These are phyloP conservation scores for Amesomyces nigricolor DNA, from an alignment of 2,329 filamentous ascomycete species.

Conservation along the genomic window DNA sequence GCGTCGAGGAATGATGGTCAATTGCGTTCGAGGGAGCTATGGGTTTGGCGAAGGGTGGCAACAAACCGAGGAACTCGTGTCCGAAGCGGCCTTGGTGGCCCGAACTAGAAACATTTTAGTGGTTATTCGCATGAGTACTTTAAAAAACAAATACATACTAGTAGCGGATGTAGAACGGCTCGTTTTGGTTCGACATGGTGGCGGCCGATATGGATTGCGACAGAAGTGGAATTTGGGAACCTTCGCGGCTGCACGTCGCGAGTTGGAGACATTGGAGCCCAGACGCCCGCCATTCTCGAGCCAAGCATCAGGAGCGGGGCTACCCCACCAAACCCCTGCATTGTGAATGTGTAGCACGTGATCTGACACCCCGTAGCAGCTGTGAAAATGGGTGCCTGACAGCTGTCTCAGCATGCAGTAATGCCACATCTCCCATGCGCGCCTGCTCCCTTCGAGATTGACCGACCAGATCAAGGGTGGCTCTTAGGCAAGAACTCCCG, in stretches of 20 bases:
- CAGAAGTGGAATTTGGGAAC: slow-evolving; percentile 16
- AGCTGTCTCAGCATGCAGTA: slow-evolving; percentile 19
- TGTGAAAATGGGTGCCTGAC: slow-evolving; percentile 4
- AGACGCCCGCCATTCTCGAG: neutral
- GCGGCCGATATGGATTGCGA: slow-evolving; percentile 45
- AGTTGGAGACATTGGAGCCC: slow-evolving; percentile 4
- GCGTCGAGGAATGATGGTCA: neutral
- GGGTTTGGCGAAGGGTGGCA: neutral
- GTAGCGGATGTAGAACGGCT: slow-evolving; percentile 93
- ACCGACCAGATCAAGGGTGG: slow-evolving; percentile 21
- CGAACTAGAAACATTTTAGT: slow-evolving; percentile 55
- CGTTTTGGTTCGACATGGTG: slow-evolving; percentile 61
- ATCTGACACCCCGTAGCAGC: slow-evolving; percentile 15
- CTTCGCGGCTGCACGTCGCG: slow-evolving; percentile 14
- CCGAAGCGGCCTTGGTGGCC: slow-evolving; percentile 96
- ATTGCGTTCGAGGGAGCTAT: neutral
- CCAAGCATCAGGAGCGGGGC: slow-evolving; percentile 20
- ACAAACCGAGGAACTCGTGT: slow-evolving; percentile 89
- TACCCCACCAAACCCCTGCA: slow-evolving; percentile 19
- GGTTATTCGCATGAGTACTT: neutral
- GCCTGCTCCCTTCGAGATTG: slow-evolving; percentile 18
- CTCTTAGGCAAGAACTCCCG: slow-evolving; percentile 11
- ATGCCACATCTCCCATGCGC: slow-evolving; percentile 28
- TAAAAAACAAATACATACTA: slow-evolving; percentile 59
- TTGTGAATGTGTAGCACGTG: slow-evolving; percentile 20